Evolutionary conservation across 2,329 filamentous ascomycete species (phyloP).

Genomic region (Setomelanomma holmii): DNA sequence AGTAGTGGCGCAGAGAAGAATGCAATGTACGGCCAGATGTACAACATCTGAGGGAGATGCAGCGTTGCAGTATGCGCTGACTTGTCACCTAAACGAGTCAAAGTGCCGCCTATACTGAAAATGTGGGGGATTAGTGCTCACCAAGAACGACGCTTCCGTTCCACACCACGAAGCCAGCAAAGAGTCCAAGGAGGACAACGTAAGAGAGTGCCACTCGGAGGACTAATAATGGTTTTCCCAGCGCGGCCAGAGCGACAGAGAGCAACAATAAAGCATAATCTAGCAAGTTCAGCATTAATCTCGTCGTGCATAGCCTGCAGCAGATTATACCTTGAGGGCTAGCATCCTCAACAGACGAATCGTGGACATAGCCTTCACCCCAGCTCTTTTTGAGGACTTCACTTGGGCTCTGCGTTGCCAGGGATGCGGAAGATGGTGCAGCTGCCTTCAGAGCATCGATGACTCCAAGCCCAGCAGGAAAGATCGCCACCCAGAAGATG

Average conservation of each 20-base stretch:
- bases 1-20: constrained; percentile 90
- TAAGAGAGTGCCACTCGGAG: constrained; percentile 57
- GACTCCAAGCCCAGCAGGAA: constrained; percentile 66
- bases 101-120: too few species aligned
- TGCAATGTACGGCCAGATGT: constrained; percentile 87
- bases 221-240: constrained; percentile 52
- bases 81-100: constrained; percentile 75
- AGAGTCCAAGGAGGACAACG: constrained; percentile 69
- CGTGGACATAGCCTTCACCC: constrained; percentile 29
- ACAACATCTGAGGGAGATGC: constrained; percentile 91
- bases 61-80: constrained; percentile 90
- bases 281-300: constrained; percentile 11
- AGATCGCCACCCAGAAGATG: constrained; percentile 90
- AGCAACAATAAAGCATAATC: constrained; percentile 51
- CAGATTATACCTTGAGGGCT: constrained; percentile 28
- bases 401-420: not conserved
- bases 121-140: constrained; percentile 49
- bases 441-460: constrained; percentile 35
- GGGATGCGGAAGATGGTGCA: not conserved
- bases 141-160: constrained; percentile 93
- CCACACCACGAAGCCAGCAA: constrained; percentile 79
- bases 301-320: not conserved
- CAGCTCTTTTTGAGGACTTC: constrained; percentile 26
- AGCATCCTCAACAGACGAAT: constrained; percentile 31
- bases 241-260: constrained; percentile 68